Evolutionary conservation across 2,329 filamentous ascomycete species (phyloP).

Genomic region (Aphanoascus verrucosus): DNA sequence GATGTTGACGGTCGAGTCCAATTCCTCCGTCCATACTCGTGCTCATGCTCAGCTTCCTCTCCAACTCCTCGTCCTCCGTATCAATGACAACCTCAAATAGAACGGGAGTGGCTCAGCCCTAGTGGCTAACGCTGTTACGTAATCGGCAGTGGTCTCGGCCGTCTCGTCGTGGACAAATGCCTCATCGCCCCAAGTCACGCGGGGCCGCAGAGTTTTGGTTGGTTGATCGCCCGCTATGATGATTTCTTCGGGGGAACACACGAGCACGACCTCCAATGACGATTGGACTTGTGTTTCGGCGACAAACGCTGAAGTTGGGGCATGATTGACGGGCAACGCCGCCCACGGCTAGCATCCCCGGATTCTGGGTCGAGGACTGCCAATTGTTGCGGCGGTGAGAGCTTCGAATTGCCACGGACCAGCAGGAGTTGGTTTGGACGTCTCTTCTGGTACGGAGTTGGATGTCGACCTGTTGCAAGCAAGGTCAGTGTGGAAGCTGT

Average conservation of each 20-base stretch:
- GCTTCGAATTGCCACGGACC: neutral
- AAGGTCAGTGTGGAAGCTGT: neutral
- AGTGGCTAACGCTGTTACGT: conserved; percentile 5
- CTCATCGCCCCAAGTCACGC: neutral
- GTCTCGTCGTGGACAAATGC: neutral
- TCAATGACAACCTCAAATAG: too few species aligned
- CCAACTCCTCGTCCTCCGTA: too few species aligned
- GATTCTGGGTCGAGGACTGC: too few species aligned
- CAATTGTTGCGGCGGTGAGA: conserved; percentile 1
- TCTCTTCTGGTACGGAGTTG: neutral
- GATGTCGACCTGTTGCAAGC: neutral
- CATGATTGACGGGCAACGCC: too few species aligned
- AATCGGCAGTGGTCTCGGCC: conserved; percentile 3
- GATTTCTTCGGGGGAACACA: neutral
- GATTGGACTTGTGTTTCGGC: neutral
- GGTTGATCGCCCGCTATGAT: neutral
- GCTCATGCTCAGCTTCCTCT: too few species aligned
- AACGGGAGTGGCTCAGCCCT: conserved; percentile 3
- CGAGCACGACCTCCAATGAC: neutral
- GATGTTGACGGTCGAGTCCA: too few species aligned
- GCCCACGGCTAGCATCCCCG: too few species aligned
- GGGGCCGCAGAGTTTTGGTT: neutral
- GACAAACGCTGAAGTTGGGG: conserved; percentile 1
- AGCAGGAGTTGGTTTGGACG: neutral
- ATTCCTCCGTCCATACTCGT: too few species aligned